Evolutionary conservation across 352 stramenopile genomes (phyloP), one percentile per base, ranked within the genome.

Genomic region (Thalassiosira livingstoniorum): DNA sequence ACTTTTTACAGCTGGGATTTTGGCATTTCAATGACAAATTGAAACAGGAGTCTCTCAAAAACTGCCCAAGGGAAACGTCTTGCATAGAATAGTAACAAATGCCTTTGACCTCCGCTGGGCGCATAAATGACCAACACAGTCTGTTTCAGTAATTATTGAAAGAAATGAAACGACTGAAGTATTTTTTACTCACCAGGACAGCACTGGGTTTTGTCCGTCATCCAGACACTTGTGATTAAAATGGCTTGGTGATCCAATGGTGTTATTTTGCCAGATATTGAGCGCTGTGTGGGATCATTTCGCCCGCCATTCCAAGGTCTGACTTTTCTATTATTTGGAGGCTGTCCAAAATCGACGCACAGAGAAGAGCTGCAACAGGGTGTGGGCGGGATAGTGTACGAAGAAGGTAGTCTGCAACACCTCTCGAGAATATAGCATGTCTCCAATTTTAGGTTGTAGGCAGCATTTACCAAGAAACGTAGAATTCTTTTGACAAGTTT

Each of bases 361-460:
- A 94, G 70, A 4, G 87, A 94, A 32, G 86, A 93, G 34, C 70
- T 89, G 57, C 83, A 89, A 25, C 85, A 85, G 35, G 88, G 87
- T 57, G 75, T 83, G 10, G 57, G 55, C 34, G 84, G 75, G 13
- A 91, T 86, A 67, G 80, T 76, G 67, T 90, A 95, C 18, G 79
- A 75, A 2, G 80, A 63, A n/a, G 85, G 87, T 11, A 96, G 79
- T 45, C 81, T 76, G 80, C 77, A 94, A 90, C 85, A 97, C 23
- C 98, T 90, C 66, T 98, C 96, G 21, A 92, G 95, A 31, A 99
- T 87, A 64, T 98, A 97, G 65, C 96, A 94, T 4, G 96, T 97
- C 83, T 99, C 97, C 25, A 99, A 93, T 31, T 98, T 94, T 25
- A 99, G 88, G 71, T 98, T 98, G 87, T 99, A 99, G 11, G 97